A percentile compares a stretch with the other conserved stretches of the same genome.
phyloP scores from a whole-genome alignment of 352 stramenopile species.

The Phytopythium vexans region DNA sequence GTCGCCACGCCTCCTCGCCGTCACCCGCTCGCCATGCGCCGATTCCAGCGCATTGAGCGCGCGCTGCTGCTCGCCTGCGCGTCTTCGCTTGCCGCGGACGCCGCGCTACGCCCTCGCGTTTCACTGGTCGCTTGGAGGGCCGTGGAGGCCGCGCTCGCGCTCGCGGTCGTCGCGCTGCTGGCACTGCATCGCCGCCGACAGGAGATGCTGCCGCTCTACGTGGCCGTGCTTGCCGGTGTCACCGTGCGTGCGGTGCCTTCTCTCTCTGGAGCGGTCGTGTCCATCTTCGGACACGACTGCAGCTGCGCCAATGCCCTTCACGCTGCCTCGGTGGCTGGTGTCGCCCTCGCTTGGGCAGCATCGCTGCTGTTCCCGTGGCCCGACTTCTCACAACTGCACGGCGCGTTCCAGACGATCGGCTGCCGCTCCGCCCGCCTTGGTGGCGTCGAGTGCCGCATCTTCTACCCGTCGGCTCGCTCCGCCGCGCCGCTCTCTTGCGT shows the following conservation, averaged over 20 bases:
- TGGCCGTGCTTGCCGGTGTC: slow-evolving; percentile 12
- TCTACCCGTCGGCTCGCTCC: slow-evolving; percentile 45
- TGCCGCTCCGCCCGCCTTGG: slow-evolving; percentile 32
- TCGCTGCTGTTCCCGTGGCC: slow-evolving; percentile 50
- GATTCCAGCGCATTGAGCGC: neutral
- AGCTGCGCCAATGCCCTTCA: no score
- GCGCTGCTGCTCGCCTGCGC: neutral
- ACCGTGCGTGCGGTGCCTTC: slow-evolving; percentile 3
- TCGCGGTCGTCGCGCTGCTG: slow-evolving; percentile 13
- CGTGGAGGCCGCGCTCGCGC: neutral
- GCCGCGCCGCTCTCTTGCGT: no score
- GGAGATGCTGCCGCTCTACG: slow-evolving; percentile 31
- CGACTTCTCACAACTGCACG: slow-evolving; percentile 39
- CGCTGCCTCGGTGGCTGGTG: slow-evolving; percentile 1
- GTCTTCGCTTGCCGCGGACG: neutral
- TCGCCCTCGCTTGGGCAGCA: slow-evolving; percentile 22
- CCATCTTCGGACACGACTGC: no score
- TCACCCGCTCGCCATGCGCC: neutral
- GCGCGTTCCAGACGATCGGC: slow-evolving; percentile 42
- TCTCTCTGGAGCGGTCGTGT: slow-evolving; percentile 5
- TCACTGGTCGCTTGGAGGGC: neutral
- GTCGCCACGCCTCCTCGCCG: no score
- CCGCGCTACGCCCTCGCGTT: neutral
- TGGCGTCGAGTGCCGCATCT: slow-evolving; percentile 59
- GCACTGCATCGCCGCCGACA: slow-evolving; percentile 25